A percentile compares a stretch with the other conserved stretches of the same genome.
These are phyloP conservation scores for Plantago major DNA, from an alignment of 257 asterid genomes.

Conservation along the genomic window DNA sequence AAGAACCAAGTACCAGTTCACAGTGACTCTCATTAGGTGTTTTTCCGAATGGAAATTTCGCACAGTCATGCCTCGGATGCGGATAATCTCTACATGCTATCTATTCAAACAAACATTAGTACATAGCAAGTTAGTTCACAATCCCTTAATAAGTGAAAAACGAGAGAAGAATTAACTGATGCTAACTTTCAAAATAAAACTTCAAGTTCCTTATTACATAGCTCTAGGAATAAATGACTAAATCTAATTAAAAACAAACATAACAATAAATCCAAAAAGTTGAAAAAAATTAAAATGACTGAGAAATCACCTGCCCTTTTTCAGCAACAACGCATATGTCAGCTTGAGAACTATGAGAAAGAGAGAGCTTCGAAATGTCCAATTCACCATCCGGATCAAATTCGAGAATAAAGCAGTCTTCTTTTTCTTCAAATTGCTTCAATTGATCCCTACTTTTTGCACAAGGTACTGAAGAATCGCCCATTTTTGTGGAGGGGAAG, in stretches of 20 bases:
- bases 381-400: background rate
- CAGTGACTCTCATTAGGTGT: slow-evolving; percentile 35
- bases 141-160: too few relatives aligned
- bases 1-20: slow-evolving; percentile 5
- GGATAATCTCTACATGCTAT: slow-evolving; percentile 47
- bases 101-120: slow-evolving; percentile 15
- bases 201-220: too few relatives aligned
- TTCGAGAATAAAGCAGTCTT: background rate
- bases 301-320: background rate
- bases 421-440: background rate
- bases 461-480: background rate
- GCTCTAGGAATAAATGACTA: too few relatives aligned
- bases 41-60: slow-evolving; percentile 27
- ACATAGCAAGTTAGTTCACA: background rate
- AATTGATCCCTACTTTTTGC: background rate
- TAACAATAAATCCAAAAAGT: too few relatives aligned
- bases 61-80: slow-evolving; percentile 47
- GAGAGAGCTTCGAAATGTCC: background rate
- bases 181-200: too few relatives aligned
- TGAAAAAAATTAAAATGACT: too few relatives aligned
- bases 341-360: background rate
- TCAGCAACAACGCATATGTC: background rate
- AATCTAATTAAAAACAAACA: too few relatives aligned
- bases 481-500: background rate
- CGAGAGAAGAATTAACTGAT: too few relatives aligned